These are phyloP conservation scores for Claviceps humidiphila DNA, from an alignment of 2,329 filamentous ascomycete genomes.

Conservation along the genomic window DNA sequence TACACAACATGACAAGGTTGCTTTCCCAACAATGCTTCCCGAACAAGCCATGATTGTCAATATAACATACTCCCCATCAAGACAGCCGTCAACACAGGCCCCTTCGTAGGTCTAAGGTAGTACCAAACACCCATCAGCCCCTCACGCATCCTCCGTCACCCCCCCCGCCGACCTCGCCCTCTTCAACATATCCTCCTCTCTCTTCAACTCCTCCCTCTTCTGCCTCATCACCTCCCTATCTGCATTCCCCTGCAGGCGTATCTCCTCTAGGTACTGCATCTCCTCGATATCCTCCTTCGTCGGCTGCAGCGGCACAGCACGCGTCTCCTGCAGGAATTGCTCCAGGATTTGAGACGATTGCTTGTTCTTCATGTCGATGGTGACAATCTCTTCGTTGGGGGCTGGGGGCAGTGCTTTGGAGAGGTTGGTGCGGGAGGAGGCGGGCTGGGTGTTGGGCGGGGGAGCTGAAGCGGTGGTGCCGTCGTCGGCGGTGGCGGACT, in stretches of 20 bases:
- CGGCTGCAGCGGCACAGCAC: constrained; percentile 42
- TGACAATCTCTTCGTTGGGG: constrained; percentile 35
- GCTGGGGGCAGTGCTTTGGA: constrained; percentile 35
- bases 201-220: constrained; percentile 42
- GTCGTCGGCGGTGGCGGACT: constrained; percentile 6
- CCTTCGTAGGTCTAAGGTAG: neutral
- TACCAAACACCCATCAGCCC: neutral
- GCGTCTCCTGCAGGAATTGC: constrained; percentile 48
- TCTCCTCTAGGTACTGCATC: constrained; percentile 43
- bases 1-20: no score
- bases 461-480: neutral
- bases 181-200: constrained; percentile 41
- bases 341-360: constrained; percentile 49
- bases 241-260: constrained; percentile 33
- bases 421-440: constrained; percentile 33
- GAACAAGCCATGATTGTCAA: no score
- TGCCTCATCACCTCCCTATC: constrained; percentile 42
- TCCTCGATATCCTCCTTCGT: constrained; percentile 46
- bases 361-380: constrained; percentile 51
- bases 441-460: constrained; percentile 21
- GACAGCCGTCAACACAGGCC: no score
- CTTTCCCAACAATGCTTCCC: no score
- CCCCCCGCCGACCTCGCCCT: constrained; percentile 26
- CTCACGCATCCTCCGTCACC: constrained; percentile 17
- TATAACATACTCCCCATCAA: no score